Evolutionary conservation across 2,329 filamentous ascomycete genomes (phyloP).

Genomic region (Sporothrix protearum): DNA sequence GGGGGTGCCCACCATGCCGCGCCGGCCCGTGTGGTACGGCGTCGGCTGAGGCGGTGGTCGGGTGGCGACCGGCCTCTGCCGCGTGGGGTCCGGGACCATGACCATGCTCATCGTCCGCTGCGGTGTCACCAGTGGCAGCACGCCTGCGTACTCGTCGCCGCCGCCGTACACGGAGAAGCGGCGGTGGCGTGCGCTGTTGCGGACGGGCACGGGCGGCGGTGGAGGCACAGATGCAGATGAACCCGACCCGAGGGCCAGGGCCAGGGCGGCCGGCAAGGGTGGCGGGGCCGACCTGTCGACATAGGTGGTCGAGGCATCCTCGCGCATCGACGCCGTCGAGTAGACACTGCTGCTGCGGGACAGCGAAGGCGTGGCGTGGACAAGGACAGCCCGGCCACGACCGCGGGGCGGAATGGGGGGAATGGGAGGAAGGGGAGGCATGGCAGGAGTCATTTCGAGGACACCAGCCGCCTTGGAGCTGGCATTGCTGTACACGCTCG

Average conservation of each 20-base stretch:
- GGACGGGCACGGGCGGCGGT: slow-evolving; percentile 15
- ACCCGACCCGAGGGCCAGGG: too few species aligned
- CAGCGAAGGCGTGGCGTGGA: neutral
- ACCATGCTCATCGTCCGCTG: slow-evolving; percentile 1
- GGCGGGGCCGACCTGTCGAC: neutral
- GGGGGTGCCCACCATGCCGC: neutral
- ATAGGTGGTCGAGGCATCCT: neutral
- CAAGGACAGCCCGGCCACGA: neutral
- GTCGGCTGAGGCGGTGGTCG: neutral
- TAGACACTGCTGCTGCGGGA: slow-evolving; percentile 25
- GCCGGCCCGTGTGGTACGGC: neutral
- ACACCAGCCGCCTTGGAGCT: slow-evolving; percentile 7
- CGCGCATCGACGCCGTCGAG: slow-evolving; percentile 6
- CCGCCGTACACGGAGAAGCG: slow-evolving; percentile 28
- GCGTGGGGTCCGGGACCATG: neutral
- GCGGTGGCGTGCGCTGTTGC: slow-evolving; percentile 22
- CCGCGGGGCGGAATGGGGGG: slow-evolving; percentile 21
- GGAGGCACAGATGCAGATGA: too few species aligned
- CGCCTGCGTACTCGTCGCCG: slow-evolving; percentile 23
- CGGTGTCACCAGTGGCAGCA: neutral
- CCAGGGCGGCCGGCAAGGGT: neutral
- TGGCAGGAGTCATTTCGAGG: neutral
- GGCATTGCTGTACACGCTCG: slow-evolving; percentile 21
- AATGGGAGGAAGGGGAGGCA: too few species aligned
- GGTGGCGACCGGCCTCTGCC: neutral